Conservation (phyloP, 169 alveolate species). For the Miamiensis avidus region DNA sequence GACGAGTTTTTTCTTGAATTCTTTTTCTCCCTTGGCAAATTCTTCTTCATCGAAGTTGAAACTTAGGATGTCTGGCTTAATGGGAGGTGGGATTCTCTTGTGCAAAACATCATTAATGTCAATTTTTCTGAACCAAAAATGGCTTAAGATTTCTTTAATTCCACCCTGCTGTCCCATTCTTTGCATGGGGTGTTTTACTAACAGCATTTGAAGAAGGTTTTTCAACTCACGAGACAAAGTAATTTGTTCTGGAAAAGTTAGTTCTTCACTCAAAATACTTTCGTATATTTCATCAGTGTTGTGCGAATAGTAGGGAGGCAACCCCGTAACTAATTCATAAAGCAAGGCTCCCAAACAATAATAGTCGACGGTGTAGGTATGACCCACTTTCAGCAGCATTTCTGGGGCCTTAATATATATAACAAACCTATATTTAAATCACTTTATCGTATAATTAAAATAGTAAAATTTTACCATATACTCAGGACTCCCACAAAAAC, state of each 20-base stretch:
- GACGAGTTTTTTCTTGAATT: slow-evolving; percentile 21
- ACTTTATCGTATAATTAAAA: neutral
- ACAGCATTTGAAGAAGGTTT: slow-evolving; percentile 41
- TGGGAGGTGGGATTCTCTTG: slow-evolving; percentile 42
- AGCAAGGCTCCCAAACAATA: slow-evolving; percentile 53
- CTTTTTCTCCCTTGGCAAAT: slow-evolving; percentile 40
- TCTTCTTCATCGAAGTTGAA: slow-evolving; percentile 48
- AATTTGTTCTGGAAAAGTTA: slow-evolving; percentile 41
- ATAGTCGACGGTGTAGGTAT: slow-evolving; percentile 54
- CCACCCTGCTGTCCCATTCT: slow-evolving; percentile 54
- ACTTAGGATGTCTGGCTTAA: slow-evolving; percentile 37
- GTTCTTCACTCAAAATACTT: slow-evolving; percentile 38
- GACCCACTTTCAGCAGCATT: slow-evolving; percentile 54
- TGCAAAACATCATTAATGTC: slow-evolving; percentile 28
- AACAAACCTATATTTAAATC: neutral
- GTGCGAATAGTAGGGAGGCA: slow-evolving; percentile 55
- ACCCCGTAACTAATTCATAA: slow-evolving; percentile 54
- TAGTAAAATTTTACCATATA: slow-evolving; percentile 23
- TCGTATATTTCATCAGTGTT: slow-evolving; percentile 49
- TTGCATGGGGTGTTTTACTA: slow-evolving; percentile 38
- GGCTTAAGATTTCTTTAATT: slow-evolving; percentile 47
- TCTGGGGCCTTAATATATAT: slow-evolving; percentile 17
- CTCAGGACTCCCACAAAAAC: slow-evolving; percentile 44
- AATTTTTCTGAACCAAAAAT: slow-evolving; percentile 51
- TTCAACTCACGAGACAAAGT: slow-evolving; percentile 32